phyloP scores from a whole-genome alignment of 345 rosid genomes.

The Moricandia moricandioides region DNA sequence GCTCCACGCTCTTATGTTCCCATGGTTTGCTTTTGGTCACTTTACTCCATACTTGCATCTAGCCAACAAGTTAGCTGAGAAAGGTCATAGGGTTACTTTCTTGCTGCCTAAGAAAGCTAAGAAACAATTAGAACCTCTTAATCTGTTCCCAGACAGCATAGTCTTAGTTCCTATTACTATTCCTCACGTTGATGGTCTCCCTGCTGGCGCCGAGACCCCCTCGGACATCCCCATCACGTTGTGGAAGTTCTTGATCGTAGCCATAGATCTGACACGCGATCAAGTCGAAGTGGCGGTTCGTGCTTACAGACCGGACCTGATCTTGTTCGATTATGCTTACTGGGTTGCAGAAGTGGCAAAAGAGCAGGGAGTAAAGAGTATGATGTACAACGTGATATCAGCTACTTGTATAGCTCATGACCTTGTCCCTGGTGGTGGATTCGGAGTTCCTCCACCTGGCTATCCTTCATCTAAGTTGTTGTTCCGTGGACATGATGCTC shows the following conservation, averaged over 20 bases:
- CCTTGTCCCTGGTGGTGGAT: conserved; percentile 20
- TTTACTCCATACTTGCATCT: conserved; percentile 60
- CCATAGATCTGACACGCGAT: conserved; percentile 29
- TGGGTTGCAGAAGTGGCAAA: conserved; percentile 34
- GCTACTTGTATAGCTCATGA: conserved; percentile 17
- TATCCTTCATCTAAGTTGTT: conserved; percentile 34
- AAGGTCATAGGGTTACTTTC: conserved; percentile 49
- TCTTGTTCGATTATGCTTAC: conserved; percentile 33
- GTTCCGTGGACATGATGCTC: conserved; percentile 9
- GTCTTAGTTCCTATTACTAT: conserved; percentile 39
- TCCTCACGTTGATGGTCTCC: conserved; percentile 45
- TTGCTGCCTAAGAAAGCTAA: conserved; percentile 49
- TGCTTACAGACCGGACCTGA: conserved; percentile 28
- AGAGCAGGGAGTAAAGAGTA: neutral
- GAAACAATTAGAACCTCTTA: conserved; percentile 35
- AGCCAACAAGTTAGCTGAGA: conserved; percentile 52
- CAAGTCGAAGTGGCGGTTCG: conserved; percentile 30
- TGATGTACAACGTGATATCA: conserved; percentile 4
- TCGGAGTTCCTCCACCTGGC: conserved; percentile 26
- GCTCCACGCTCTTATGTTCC: conserved; percentile 53
- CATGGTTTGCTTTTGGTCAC: conserved; percentile 63
- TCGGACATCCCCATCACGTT: conserved; percentile 27
- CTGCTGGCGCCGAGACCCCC: conserved; percentile 34
- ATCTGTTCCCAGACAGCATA: conserved; percentile 42
- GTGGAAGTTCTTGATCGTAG: neutral